Conservation (phyloP, 176 grass and related monocot genomes). For the Microstegium vimineum region DNA sequence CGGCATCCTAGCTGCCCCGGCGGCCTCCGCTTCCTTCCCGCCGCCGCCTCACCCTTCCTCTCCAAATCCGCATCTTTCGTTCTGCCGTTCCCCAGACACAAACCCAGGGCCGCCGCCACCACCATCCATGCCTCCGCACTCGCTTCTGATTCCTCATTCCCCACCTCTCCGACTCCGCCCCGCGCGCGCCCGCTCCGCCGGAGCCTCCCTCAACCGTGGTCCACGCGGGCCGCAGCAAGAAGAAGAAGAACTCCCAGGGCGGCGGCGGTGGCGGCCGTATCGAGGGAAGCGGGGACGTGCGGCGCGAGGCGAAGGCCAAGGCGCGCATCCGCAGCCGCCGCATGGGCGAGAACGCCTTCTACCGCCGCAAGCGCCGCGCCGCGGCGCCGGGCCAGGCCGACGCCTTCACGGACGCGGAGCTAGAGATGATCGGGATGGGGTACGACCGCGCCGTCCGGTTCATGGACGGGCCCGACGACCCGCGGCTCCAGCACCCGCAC, state of each 20-base stretch:
- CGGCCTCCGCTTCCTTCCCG: slow-evolving; percentile 9
- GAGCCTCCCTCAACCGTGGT: slow-evolving; percentile 36
- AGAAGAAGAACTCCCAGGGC: slow-evolving; percentile 41
- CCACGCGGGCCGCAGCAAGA: slow-evolving; percentile 84
- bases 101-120: not conserved
- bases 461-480: slow-evolving; percentile 85
- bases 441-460: slow-evolving; percentile 91
- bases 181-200: not conserved
- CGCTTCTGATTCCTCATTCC: slow-evolving; percentile 1
- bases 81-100: not conserved
- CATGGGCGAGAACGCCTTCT: slow-evolving; percentile 79
- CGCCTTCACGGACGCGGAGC: slow-evolving; percentile 74
- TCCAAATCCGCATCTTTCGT: not conserved
- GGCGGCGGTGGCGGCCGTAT: slow-evolving; percentile 58
- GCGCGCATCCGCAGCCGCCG: slow-evolving; percentile 67
- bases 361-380: slow-evolving; percentile 59
- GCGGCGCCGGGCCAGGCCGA: slow-evolving; percentile 40
- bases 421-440: slow-evolving; percentile 83
- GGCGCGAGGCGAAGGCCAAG: slow-evolving; percentile 66
- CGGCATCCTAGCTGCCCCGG: slow-evolving; percentile 17
- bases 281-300: slow-evolving; percentile 69
- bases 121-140: slow-evolving; percentile 29
- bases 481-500: slow-evolving; percentile 69
- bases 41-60: not conserved
- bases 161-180: slow-evolving; percentile 34